phyloP scores from a whole-genome alignment of 169 alveolate species.

The Perkinsus chesapeaki region DNA sequence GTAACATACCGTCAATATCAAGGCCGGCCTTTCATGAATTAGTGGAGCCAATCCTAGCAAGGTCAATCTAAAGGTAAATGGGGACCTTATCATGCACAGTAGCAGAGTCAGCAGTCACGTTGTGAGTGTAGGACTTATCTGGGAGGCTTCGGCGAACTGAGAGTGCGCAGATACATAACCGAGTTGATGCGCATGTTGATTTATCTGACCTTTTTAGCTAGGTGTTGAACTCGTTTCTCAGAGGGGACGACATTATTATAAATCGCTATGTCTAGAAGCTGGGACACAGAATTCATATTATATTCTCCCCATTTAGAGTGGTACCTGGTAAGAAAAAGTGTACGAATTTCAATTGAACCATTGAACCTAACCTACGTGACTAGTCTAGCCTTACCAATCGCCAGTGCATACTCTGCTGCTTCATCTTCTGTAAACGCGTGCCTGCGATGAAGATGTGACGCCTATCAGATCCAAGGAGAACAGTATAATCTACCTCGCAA shows the following conservation, averaged over 20 bases:
- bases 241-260: neutral
- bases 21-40: no score
- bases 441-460: neutral
- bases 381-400: neutral
- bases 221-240: neutral
- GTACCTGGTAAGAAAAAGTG: neutral
- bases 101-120: no score
- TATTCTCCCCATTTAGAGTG: neutral
- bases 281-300: neutral
- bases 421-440: neutral
- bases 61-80: no score
- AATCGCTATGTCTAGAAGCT: neutral
- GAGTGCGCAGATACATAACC: neutral
- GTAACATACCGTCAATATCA: no score
- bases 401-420: neutral
- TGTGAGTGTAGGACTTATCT: neutral
- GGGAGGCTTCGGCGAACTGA: neutral
- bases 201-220: neutral
- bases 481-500: no score
- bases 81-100: no score
- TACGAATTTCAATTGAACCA: neutral
- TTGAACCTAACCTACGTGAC: neutral
- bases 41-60: no score
- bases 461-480: no score
- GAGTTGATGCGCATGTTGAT: neutral